These are phyloP conservation scores for Fomitopsis pulvina DNA, from an alignment of 768 basidiomycete species.

Conservation along the genomic window DNA sequence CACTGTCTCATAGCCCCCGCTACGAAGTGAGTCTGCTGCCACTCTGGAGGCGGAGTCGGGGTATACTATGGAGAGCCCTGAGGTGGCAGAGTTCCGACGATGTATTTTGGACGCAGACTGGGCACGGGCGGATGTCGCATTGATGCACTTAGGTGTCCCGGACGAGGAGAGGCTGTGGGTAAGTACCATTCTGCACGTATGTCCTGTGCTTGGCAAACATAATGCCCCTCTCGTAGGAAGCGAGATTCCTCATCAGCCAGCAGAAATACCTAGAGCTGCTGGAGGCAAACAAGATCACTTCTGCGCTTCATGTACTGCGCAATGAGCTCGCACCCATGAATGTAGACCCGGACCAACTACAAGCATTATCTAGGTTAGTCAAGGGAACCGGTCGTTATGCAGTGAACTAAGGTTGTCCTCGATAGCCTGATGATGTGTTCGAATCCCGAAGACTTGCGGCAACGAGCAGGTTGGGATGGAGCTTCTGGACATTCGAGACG, in stretches of 20 bases:
- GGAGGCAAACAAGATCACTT: conserved; percentile 72
- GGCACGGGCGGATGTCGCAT: conserved; percentile 66
- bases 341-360: conserved; percentile 74
- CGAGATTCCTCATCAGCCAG: conserved; percentile 81
- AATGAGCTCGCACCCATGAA: conserved; percentile 83
- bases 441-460: conserved; percentile 74
- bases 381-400: no score
- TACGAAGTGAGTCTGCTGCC: conserved; percentile 72
- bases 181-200: conserved; percentile 18
- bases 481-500: conserved; percentile 73
- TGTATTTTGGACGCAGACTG: conserved; percentile 78
- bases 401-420: no score
- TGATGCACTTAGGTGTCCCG: conserved; percentile 62
- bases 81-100: conserved; percentile 74
- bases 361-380: conserved; percentile 77
- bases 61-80: conserved; percentile 71
- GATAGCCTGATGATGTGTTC: conserved; percentile 88
- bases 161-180: conserved; percentile 70
- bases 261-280: conserved; percentile 96
- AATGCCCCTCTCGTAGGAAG: conserved; percentile 48
- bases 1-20: conserved; percentile 8
- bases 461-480: conserved; percentile 86
- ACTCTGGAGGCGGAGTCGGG: conserved; percentile 92
- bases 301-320: conserved; percentile 80
- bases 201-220: neutral